A percentile compares a stretch with the other conserved stretches of the same genome.
These are phyloP conservation scores for Aspergillus arachidicola DNA, from an alignment of 2,329 filamentous ascomycete species.

Conservation along the genomic window DNA sequence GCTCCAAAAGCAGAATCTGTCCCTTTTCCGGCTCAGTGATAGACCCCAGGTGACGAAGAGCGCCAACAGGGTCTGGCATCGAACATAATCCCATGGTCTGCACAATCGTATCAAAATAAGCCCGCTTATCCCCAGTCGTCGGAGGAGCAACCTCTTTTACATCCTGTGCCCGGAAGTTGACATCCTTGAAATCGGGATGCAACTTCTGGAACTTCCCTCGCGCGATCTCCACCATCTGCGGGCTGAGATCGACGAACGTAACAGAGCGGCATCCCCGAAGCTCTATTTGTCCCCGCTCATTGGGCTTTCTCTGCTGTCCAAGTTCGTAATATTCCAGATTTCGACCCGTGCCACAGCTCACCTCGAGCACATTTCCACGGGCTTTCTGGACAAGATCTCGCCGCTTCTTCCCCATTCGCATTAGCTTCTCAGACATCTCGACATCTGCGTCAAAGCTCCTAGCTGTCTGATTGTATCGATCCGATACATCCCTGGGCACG, in stretches of 20 bases:
- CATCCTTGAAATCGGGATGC: constrained; percentile 35
- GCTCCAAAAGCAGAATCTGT: constrained; percentile 51
- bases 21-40: constrained; percentile 44
- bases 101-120: constrained; percentile 50
- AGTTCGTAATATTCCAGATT: constrained; percentile 51
- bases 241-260: constrained; percentile 52
- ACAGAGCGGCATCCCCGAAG: constrained; percentile 43
- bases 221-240: constrained; percentile 51
- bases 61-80: constrained; percentile 44
- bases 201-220: constrained; percentile 45
- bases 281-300: constrained; percentile 32
- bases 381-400: constrained; percentile 45
- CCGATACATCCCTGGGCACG: constrained; percentile 47
- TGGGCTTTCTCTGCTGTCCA: constrained; percentile 35
- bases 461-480: constrained; percentile 49
- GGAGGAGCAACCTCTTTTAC: constrained; percentile 33
- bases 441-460: constrained; percentile 50
- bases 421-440: constrained; percentile 46
- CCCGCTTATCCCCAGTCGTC: constrained; percentile 1
- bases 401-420: constrained; percentile 45
- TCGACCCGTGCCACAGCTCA: constrained; percentile 53
- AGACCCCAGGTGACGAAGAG: constrained; percentile 44
- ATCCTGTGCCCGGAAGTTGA: constrained; percentile 40
- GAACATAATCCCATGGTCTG: constrained; percentile 57
- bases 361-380: constrained; percentile 52